These are phyloP conservation scores for Crithidia bombi DNA, from an alignment of 208 protist species.

Conservation along the genomic window DNA sequence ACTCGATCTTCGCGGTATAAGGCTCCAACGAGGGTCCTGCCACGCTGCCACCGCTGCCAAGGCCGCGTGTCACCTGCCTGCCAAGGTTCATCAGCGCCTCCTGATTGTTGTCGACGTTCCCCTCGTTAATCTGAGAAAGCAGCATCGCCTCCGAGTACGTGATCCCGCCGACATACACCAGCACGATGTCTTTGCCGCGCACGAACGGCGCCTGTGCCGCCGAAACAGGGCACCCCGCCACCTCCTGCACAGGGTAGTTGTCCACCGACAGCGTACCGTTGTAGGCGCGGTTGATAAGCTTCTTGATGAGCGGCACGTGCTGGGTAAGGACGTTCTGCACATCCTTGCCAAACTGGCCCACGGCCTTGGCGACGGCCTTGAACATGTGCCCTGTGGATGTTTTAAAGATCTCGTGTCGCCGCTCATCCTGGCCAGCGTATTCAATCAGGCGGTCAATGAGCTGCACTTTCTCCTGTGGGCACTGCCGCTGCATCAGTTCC, in stretches of 20 bases:
- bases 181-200: constrained; percentile 83
- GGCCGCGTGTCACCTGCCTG: constrained; percentile 61
- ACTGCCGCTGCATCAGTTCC: constrained; percentile 63
- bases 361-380: constrained; percentile 75
- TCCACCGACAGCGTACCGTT: constrained; percentile 81
- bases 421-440: constrained; percentile 65
- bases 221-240: constrained; percentile 62
- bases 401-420: constrained; percentile 78
- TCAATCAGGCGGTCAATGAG: constrained; percentile 78
- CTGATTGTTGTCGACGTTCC: constrained; percentile 79
- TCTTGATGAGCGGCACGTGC: constrained; percentile 93
- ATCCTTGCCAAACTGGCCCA: constrained; percentile 86
- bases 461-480: constrained; percentile 59
- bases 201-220: constrained; percentile 51
- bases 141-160: constrained; percentile 86
- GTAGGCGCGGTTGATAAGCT: constrained; percentile 87
- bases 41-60: constrained; percentile 32
- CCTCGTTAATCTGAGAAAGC: constrained; percentile 76
- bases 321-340: constrained; percentile 98
- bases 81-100: constrained; percentile 82
- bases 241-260: constrained; percentile 69
- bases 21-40: constrained; percentile 49
- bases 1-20: constrained; percentile 85
- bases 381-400: constrained; percentile 76
- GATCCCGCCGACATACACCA: constrained; percentile 82